Conservation (phyloP, 805 yeast genomes). For the Candida tammaniensis region DNA sequence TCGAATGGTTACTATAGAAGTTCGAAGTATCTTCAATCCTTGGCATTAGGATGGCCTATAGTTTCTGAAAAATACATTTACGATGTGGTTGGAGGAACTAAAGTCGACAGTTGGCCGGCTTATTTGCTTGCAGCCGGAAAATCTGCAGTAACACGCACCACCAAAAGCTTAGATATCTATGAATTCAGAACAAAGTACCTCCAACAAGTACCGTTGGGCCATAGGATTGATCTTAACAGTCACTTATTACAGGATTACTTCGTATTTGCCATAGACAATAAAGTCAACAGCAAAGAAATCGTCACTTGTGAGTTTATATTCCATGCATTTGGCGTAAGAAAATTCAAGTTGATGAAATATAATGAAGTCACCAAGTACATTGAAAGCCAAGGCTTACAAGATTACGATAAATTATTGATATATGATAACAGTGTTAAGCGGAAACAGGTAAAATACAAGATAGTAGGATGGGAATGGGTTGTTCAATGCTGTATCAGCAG, state of each 20-base stretch:
- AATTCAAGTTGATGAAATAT: conserved; percentile 10
- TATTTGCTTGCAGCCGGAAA: conserved; percentile 75
- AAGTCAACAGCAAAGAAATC: conserved; percentile 18
- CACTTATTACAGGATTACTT: conserved; percentile 32
- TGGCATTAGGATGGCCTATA: conserved; percentile 86
- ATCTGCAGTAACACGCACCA: conserved; percentile 42
- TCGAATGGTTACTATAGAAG: conserved; percentile 61
- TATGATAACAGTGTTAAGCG: conserved; percentile 24
- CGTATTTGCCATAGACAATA: conserved; percentile 33
- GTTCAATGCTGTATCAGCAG: conserved; percentile 56
- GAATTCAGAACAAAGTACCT: conserved; percentile 39
- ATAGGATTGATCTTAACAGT: conserved; percentile 44
- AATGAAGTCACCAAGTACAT: conserved; percentile 6
- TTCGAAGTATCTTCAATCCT: conserved; percentile 69
- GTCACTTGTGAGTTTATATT: conserved; percentile 43
- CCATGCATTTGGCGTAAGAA: conserved; percentile 43
- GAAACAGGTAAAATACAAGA: conserved; percentile 1
- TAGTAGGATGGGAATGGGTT: conserved; percentile 64
- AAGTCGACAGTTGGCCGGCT: conserved; percentile 38
- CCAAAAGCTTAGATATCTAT: conserved; percentile 50
- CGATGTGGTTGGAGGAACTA: conserved; percentile 34
- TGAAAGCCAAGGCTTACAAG: neutral
- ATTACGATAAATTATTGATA: conserved; percentile 16
- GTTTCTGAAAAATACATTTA: conserved; percentile 55
- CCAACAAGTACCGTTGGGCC: conserved; percentile 23